These are phyloP conservation scores for Ceraceosorus guamensis DNA, from an alignment of 1,284 basidiomycete genomes.

Conservation along the genomic window DNA sequence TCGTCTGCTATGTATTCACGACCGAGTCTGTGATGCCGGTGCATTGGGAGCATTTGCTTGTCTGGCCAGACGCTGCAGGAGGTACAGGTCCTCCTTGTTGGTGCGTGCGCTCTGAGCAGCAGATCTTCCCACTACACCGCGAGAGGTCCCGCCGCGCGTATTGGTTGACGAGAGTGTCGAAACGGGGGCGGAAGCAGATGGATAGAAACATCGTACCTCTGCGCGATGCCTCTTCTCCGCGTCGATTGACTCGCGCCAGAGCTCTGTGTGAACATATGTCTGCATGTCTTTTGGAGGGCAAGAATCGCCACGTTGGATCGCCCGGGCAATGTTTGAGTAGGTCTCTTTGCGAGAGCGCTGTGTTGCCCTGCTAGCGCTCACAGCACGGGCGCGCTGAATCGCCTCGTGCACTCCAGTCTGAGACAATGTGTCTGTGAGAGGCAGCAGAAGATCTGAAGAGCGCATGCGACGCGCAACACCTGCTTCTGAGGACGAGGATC, in stretches of 20 bases:
- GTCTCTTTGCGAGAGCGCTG: constrained; percentile 5
- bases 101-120: not conserved
- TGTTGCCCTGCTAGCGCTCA: not conserved
- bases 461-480: constrained; percentile 14
- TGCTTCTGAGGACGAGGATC: constrained; percentile 9
- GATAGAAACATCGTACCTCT: constrained; percentile 19
- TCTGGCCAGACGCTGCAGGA: not conserved
- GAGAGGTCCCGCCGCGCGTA: not conserved
- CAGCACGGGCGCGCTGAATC: too few relatives aligned
- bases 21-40: too few relatives aligned
- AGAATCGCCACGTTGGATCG: constrained; percentile 9
- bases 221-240: constrained; percentile 23
- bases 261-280: constrained; percentile 17
- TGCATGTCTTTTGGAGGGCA: constrained; percentile 10
- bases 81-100: not conserved
- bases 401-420: too few relatives aligned
- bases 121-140: too few relatives aligned
- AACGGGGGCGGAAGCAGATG: too few relatives aligned
- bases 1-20: too few relatives aligned
- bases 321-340: too few relatives aligned
- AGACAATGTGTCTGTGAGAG: too few relatives aligned
- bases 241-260: constrained; percentile 22
- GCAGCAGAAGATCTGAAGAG: constrained; percentile 1
- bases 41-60: too few relatives aligned
- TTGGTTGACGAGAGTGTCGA: too few relatives aligned